Percentiles rank a stretch among this genome's conserved stretches.
Evolutionary conservation across 345 rosid genomes (phyloP).

Genomic region (Hibiscus syriacus): DNA sequence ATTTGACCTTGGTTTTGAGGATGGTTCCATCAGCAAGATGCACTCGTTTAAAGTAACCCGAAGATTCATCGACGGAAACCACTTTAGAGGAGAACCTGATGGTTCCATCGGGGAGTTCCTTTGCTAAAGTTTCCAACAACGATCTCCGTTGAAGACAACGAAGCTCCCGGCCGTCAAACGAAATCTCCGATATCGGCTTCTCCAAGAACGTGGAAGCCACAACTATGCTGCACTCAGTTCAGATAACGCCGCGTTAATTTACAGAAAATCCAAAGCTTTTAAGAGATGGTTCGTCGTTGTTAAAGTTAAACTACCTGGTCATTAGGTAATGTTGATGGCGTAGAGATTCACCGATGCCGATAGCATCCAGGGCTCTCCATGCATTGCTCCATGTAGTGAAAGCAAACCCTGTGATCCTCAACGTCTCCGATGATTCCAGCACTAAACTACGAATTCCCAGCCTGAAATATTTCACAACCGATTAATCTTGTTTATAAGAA

Average conservation of each 20-base stretch:
- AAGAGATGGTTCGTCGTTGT: too few species aligned
- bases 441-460: neutral
- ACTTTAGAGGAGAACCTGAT: slow-evolving; percentile 52
- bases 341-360: neutral
- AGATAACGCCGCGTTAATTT: neutral
- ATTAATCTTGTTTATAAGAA: too few species aligned
- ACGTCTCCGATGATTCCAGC: neutral
- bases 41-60: slow-evolving; percentile 24
- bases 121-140: slow-evolving; percentile 50
- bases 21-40: slow-evolving; percentile 9
- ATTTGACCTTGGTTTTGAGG: neutral
- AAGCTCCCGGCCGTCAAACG: slow-evolving; percentile 23
- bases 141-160: slow-evolving; percentile 48
- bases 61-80: slow-evolving; percentile 47
- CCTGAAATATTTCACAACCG: neutral
- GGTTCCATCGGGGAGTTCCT: slow-evolving; percentile 33
- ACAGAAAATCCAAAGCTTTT: neutral
- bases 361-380: neutral
- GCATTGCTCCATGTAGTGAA: neutral
- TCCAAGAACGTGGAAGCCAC: neutral
- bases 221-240: neutral
- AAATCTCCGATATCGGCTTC: neutral
- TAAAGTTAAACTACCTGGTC: too few species aligned
- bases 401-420: neutral
- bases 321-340: too few species aligned